phyloP scores from a whole-genome alignment of 768 basidiomycete genomes.

The Pleurotus eryngii region DNA sequence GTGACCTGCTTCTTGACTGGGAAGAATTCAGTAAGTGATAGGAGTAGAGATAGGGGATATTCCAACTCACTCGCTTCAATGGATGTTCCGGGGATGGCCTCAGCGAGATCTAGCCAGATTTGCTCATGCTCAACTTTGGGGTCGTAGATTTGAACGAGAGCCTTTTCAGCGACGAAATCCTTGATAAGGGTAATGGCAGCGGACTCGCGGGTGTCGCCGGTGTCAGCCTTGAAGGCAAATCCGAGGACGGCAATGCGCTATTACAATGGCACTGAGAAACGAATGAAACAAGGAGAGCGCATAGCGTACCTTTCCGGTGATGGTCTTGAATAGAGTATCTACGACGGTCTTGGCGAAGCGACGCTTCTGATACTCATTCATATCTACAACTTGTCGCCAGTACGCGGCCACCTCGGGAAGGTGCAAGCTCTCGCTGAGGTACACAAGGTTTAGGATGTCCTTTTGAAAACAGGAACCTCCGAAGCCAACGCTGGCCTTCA shows the following conservation, averaged over 20 bases:
- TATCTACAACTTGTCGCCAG: conserved; percentile 95
- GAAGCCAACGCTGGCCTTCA: conserved; percentile 94
- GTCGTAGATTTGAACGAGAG: conserved; percentile 86
- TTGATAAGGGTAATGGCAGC: conserved; percentile 91
- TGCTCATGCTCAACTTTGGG: conserved; percentile 84
- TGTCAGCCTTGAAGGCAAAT: conserved; percentile 99
- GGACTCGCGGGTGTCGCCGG: conserved; percentile 98
- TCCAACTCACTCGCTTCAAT: conserved; percentile 63
- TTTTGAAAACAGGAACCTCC: conserved; percentile 99
- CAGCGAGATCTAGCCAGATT: conserved; percentile 80
- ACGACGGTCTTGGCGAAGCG: conserved; percentile 96
- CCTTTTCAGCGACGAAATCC: conserved; percentile 90
- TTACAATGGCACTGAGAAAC: conserved; percentile 1
- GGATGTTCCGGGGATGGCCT: conserved; percentile 61
- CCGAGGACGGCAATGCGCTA: conserved; percentile 93
- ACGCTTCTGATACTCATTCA: conserved; percentile 98
- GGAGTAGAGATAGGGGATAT: background rate
- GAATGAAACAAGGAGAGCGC: conserved; percentile 1
- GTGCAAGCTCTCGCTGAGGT: conserved; percentile 91
- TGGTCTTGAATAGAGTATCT: conserved; percentile 97
- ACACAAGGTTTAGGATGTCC: conserved; percentile 98
- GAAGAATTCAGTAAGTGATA: conserved; percentile 4
- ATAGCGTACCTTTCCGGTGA: conserved; percentile 83
- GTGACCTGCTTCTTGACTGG: conserved; percentile 87
- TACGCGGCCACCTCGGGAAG: conserved; percentile 96